Conservation (phyloP, 2,329 filamentous ascomycete genomes). For the Pseudopithomyces maydicus region DNA sequence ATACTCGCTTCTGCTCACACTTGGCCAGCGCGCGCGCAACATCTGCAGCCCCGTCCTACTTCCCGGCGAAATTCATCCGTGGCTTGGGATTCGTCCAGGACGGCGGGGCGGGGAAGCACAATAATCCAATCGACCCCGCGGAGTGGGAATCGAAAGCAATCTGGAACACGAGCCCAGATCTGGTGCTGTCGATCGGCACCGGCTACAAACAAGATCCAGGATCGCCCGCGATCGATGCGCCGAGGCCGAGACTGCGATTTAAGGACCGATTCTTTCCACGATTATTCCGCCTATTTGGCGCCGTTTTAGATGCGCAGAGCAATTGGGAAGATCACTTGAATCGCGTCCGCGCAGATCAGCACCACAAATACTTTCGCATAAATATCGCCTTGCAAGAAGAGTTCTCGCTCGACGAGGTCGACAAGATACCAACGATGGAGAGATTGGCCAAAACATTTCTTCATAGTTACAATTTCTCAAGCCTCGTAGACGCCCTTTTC, state of each 20-base stretch:
- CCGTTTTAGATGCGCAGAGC: constrained; percentile 14
- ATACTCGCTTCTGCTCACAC: not conserved
- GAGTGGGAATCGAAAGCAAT: constrained; percentile 20
- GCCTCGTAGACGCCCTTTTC: constrained; percentile 10
- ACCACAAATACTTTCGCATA: constrained; percentile 16
- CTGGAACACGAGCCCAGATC: constrained; percentile 10
- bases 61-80: constrained; percentile 18
- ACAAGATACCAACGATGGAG: constrained; percentile 15
- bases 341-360: constrained; percentile 4
- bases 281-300: constrained; percentile 17
- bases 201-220: constrained; percentile 10
- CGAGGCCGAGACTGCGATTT: constrained; percentile 12
- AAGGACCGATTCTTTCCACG: constrained; percentile 12
- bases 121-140: constrained; percentile 1
- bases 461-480: constrained; percentile 12
- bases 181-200: constrained; percentile 17
- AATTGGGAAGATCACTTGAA: constrained; percentile 18
- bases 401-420: constrained; percentile 11
- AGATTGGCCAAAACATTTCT: constrained; percentile 11
- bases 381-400: constrained; percentile 16
- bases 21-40: constrained; percentile 15
- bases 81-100: constrained; percentile 16
- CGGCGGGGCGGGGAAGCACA: constrained; percentile 11
- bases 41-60: constrained; percentile 18
- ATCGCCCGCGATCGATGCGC: not conserved